Evolutionary conservation across 2,329 filamentous ascomycete species (phyloP), one percentile per base, ranked within the genome.

Genomic region (Calonectria ilicicola): DNA sequence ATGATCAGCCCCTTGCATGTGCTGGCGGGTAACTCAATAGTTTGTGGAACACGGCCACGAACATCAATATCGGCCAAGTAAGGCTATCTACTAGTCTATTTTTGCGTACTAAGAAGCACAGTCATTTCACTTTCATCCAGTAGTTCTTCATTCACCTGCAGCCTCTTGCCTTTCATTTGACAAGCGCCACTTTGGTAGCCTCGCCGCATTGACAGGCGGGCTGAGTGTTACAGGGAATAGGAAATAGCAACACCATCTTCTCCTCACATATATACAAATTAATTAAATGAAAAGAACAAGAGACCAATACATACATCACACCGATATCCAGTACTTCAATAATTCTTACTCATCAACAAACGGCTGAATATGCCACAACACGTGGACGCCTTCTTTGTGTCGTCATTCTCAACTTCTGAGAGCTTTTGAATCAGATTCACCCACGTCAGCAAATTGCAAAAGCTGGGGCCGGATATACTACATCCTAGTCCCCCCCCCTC

Each of bases 1-100:
- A 38, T 58, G 53, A 60, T 60, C 32, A 60, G 38, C 53, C 53
- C 53, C 53, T 60, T 60, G 53, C 53, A 60, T 60, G 53, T 60
- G 53, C 53, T 35, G 32, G 2, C 53, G 53, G 32, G 32, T 26
- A 40, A 35, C 23, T 60, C 32, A 26, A 38, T 23, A 38, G 32
- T 19, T 32, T 40, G 53, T 19, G 53, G 53, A 32, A 60, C 53
- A 27, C 35, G 35, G 35, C 27, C 35, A 21, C 35, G 21, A 60
- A 17, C 32, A 10, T 26, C 14, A 60, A 38, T 58, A n/a, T 38
- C 32, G 21, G n/a, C 23, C 38, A 38, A 35, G 2, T 15, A 21
- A 32, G 9, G 23, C n/a, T 35, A 58, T 21, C 19, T 23, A 17
- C 32, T 21, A 26, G 38, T 1, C 35, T 26, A 26, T 40, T 40